These are phyloP conservation scores for Backusella sp. DNA, from an alignment of 192 early-diverging fungal genomes.

Conservation along the genomic window DNA sequence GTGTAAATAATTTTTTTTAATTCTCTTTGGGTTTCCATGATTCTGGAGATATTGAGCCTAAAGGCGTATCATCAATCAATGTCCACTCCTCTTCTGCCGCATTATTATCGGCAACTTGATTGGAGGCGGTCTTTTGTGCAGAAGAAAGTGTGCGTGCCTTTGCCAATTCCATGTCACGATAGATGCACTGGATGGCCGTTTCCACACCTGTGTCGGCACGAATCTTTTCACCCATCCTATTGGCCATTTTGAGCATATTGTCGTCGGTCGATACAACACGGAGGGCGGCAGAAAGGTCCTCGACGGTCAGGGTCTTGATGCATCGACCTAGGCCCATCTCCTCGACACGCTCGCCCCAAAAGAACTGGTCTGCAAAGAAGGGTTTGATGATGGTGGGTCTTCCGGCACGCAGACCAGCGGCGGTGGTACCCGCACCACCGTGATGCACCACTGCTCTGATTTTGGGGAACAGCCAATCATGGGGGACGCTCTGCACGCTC, in stretches of 20 bases:
- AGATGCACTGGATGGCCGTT: conserved; percentile 58
- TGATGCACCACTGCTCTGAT: conserved; percentile 70
- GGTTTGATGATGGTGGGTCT: conserved; percentile 71
- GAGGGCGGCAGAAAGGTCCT: conserved; percentile 51
- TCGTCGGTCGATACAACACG: conserved; percentile 52
- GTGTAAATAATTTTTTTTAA: conserved; percentile 2
- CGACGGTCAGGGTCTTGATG: conserved; percentile 54
- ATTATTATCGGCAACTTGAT: background rate
- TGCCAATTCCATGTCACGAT: conserved; percentile 58
- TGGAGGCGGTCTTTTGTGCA: background rate
- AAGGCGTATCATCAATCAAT: conserved; percentile 17
- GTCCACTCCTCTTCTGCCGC: conserved; percentile 34
- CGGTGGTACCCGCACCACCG: conserved; percentile 75
- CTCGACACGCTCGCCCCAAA: conserved; percentile 69
- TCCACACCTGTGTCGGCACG: conserved; percentile 57
- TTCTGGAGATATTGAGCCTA: conserved; percentile 16
- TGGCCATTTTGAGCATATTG: conserved; percentile 50
- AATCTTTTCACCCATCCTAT: conserved; percentile 52
- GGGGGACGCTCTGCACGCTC: conserved; percentile 62
- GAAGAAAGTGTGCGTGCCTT: conserved; percentile 39
- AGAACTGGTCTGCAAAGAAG: conserved; percentile 69
- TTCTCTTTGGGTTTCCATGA: conserved; percentile 1
- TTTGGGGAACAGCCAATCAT: conserved; percentile 77
- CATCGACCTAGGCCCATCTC: conserved; percentile 62
- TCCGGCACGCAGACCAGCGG: conserved; percentile 72